Base-by-base conservation (phyloP, 1,284 basidiomycete species). In the Coniophora puteana region DNA sequence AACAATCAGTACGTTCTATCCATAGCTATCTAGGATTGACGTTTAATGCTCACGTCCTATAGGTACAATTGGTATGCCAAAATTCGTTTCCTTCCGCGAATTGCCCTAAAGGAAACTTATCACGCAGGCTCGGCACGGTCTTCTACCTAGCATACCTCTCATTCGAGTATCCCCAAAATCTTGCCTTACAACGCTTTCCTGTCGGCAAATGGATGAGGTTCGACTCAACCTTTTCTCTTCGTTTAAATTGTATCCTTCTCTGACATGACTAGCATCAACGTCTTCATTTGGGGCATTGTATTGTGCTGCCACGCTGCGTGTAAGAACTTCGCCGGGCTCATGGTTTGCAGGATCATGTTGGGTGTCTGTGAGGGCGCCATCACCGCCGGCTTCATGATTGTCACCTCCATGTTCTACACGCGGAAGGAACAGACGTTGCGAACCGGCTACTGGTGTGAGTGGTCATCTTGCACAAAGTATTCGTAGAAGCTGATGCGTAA, bases 161-260 rank as follows among this genome's bases (percentile, higher is more conserved):
- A 16, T 80, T 80, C 49, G 75, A 80, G 52, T 80, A 76, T 54
- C 79, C 79, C 5, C 80, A 84, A 53, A 82, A 80, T 49, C 59
- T 82, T 18, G 78, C 74, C n/a, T 67, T 87, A 6, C 83, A 85
- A 51, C 67, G 73, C 17, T 77, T 83, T 46, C 82, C 81, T 2
- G 78, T 84, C 23, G 82, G 76, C 18, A 83, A 82, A 62, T 85
- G 82, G 82, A 80, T 87, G 79, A 80, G 76, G 76, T 76, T 83
- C 17, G 73, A 76, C 27, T 81, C 79, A 4, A 69, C 80, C 20
- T 81, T 81, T 59, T 83, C 81, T 53, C 59, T 83, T 24, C 50
- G 31, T n/a, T n/a, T n/a, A n/a, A 75, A 73, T 53, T 82, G 80
- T 57, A 68, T 82, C 14, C 55, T 62, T 18, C 81, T 81, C 48